Evolutionary conservation across 768 basidiomycete genomes (phyloP).

Genomic region (Tricholoma bakamatsutake): DNA sequence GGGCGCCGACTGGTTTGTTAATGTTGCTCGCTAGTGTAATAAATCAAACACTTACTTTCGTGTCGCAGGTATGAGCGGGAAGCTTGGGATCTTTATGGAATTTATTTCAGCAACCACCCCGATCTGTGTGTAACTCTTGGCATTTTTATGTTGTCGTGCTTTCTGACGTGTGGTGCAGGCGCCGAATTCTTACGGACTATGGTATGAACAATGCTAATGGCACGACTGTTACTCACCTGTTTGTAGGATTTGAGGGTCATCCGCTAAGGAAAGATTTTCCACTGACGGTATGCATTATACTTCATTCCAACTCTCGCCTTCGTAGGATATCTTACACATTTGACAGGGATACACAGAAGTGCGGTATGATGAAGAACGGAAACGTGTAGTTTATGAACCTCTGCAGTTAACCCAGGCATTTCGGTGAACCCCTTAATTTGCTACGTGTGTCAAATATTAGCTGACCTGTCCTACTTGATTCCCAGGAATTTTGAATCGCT

Average conservation of each 20-base stretch:
- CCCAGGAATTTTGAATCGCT: conserved; percentile 87
- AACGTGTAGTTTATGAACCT: conserved; percentile 96
- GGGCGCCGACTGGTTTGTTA: conserved; percentile 88
- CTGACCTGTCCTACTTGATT: not conserved
- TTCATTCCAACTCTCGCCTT: not conserved
- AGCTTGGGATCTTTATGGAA: conserved; percentile 96
- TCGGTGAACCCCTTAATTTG: conserved; percentile 48
- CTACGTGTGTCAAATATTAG: not conserved
- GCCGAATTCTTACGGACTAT: conserved; percentile 97
- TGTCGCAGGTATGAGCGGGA: conserved; percentile 86
- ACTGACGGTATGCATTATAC: conserved; percentile 60
- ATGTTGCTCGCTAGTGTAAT: not conserved
- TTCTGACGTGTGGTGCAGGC: conserved; percentile 39
- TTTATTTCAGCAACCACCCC: conserved; percentile 95
- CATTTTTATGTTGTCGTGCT: not conserved
- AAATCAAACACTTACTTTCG: not conserved
- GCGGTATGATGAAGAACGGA: conserved; percentile 95
- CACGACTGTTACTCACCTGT: conserved; percentile 8
- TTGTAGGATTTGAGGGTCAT: conserved; percentile 88
- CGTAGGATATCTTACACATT: conserved; percentile 3
- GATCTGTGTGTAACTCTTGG: conserved; percentile 65
- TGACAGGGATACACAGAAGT: conserved; percentile 95
- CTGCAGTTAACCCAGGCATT: conserved; percentile 97
- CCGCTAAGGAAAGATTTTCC: conserved; percentile 98
- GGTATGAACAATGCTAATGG: conserved; percentile 36